Conservation (phyloP, 2,329 filamentous ascomycete species). For the Pseudofabraea citricarpa region DNA sequence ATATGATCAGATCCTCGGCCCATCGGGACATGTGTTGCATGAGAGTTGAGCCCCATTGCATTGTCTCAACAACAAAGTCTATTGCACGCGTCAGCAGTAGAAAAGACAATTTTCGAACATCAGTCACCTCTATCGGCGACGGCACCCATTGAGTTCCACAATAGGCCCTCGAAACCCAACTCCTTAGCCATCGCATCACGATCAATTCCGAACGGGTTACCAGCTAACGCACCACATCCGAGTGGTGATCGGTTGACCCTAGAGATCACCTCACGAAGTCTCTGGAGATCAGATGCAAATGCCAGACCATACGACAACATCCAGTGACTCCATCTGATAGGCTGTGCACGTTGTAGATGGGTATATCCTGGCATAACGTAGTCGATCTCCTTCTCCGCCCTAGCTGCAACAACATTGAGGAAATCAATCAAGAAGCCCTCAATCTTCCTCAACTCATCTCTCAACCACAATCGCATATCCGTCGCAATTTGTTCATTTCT, state of each 20-base stretch:
- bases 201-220: constrained; percentile 79
- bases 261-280: constrained; percentile 66
- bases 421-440: constrained; percentile 65
- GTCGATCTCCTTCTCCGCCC: constrained; percentile 72
- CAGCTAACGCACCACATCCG: constrained; percentile 56
- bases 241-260: constrained; percentile 61
- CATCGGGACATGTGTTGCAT: constrained; percentile 78
- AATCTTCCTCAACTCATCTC: constrained; percentile 66
- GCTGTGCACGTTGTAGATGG: constrained; percentile 76
- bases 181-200: constrained; percentile 74
- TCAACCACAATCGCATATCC: constrained; percentile 86
- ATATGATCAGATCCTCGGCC: constrained; percentile 84
- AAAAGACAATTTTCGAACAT: no score
- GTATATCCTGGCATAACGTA: constrained; percentile 85
- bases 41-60: constrained; percentile 74
- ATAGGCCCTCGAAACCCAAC: constrained; percentile 70
- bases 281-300: constrained; percentile 71
- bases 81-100: constrained; percentile 34
- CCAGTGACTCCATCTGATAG: constrained; percentile 79
- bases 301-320: constrained; percentile 69
- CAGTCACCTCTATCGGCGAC: constrained; percentile 54
- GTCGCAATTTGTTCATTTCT: constrained; percentile 88
- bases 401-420: constrained; percentile 60
- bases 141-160: constrained; percentile 73
- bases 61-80: constrained; percentile 77